Evolutionary conservation across 768 basidiomycete genomes (phyloP).

Genomic region (Kwoniella sp.): DNA sequence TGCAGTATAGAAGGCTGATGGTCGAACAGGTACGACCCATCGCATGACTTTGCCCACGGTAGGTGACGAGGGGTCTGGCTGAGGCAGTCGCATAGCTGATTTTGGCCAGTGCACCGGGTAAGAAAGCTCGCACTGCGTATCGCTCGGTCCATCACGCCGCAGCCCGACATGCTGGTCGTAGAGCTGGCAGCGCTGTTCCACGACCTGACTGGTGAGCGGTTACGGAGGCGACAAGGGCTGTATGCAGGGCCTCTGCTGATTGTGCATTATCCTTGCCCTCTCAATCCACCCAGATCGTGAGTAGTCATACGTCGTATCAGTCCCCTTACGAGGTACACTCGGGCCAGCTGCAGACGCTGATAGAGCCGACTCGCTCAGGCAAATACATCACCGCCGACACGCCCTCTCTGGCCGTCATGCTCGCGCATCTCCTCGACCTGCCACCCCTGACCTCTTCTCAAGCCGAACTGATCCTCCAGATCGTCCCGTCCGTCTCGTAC

Average conservation of each 20-base stretch:
- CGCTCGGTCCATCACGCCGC: constrained; percentile 54
- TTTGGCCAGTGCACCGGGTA: constrained; percentile 64
- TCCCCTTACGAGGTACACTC: not conserved
- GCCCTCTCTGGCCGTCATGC: constrained; percentile 17
- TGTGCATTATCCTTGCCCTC: constrained; percentile 2
- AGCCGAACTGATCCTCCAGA: constrained; percentile 31
- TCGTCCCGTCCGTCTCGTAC: constrained; percentile 80
- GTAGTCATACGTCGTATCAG: too few relatives aligned
- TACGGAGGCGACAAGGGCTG: constrained; percentile 49
- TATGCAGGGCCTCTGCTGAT: constrained; percentile 62
- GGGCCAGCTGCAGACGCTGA: not conserved
- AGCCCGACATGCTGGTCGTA: constrained; percentile 68
- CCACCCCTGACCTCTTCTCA: constrained; percentile 11
- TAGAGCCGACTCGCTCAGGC: not conserved
- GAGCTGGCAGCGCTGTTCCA: constrained; percentile 86
- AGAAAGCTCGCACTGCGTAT: constrained; percentile 69
- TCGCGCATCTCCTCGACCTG: constrained; percentile 7
- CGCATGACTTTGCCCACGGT: constrained; percentile 50
- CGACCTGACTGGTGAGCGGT: constrained; percentile 69
- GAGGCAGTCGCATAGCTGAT: not conserved
- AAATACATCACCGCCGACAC: constrained; percentile 21
- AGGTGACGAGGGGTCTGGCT: not conserved
- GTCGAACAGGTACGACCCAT: constrained; percentile 41
- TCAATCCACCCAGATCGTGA: constrained; percentile 25
- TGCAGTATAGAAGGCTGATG: not conserved